Evolutionary conservation across 2,329 filamentous ascomycete genomes (phyloP), one percentile per base, ranked within the genome.

Genomic region (Daldinia eschscholtzii): DNA sequence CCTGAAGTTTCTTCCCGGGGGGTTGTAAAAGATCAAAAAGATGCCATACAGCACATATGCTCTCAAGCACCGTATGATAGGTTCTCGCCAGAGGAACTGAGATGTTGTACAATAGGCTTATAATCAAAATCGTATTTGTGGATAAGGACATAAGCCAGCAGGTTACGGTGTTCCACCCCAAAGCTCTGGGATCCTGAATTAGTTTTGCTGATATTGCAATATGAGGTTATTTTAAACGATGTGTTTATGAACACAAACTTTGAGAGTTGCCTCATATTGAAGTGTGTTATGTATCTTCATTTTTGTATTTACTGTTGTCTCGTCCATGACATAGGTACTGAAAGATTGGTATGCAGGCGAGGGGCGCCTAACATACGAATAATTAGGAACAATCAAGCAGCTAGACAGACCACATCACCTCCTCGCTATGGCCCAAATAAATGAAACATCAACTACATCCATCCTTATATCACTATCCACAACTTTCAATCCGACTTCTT

Each of bases 11-110:
- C 20, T 23, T 23, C 20, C 20, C 20, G 20, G 20, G 20, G 20
- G 20, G 1, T 23, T 23, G 20, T 23, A 23, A 23, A 23, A 10
- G 30, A 33, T 10, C 9, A 6, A 6, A 33, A 33, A 7, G 10
- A n/a, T n/a, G 6, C 4, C 18, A 13, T 53, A 28, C 10, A 35
- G 2, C 41, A 65, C n/a, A 60, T 65, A 42, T 65, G 63, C 30
- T 41, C 26, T 9, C 37, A 13, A 20, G 1, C 12, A 3, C 56
- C 63, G 1, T 64, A 67, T 44, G 7, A 7, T 2, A 12, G n/a
- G 0, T 70, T 56, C 30, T 73, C 69, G n/a, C 59, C 67, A 1
- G 71, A 73, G 20, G 71, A 72, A 52, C 30, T 73, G 6, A 68
- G 66, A 18, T 37, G 44, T 9, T 35, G 57, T 26, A 18, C 44